Conservation (phyloP, 345 rosid genomes). For the Populus pruinosa region DNA sequence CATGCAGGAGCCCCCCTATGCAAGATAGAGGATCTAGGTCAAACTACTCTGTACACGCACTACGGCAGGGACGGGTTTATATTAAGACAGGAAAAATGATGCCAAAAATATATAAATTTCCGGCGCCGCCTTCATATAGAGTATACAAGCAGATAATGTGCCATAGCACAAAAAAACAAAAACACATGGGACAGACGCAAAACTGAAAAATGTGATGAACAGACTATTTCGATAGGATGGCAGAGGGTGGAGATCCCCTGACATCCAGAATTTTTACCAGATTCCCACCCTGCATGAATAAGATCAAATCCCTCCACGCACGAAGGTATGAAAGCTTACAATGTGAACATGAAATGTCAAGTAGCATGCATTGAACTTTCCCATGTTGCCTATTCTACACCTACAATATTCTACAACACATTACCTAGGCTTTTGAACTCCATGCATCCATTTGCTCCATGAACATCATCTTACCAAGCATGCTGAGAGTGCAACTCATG, state of each 20-base stretch:
- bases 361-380: constrained; percentile 8
- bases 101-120: neutral
- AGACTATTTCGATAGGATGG: neutral
- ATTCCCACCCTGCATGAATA: constrained; percentile 6
- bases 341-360: constrained; percentile 8
- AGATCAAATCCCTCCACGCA: constrained; percentile 8
- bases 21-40: no score
- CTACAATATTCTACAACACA: neutral
- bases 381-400: constrained; percentile 11
- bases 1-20: no score
- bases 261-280: neutral
- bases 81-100: neutral
- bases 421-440: neutral
- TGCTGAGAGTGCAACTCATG: neutral
- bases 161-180: constrained; percentile 5
- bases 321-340: constrained; percentile 14
- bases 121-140: neutral
- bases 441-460: neutral
- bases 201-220: constrained; percentile 1
- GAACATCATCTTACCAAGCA: neutral
- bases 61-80: no score
- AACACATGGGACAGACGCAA: neutral
- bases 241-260: neutral
- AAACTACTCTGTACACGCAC: no score
- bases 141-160: neutral